Base-by-base conservation (phyloP, 2,329 filamentous ascomycete species). In the Eutypa lata region DNA sequence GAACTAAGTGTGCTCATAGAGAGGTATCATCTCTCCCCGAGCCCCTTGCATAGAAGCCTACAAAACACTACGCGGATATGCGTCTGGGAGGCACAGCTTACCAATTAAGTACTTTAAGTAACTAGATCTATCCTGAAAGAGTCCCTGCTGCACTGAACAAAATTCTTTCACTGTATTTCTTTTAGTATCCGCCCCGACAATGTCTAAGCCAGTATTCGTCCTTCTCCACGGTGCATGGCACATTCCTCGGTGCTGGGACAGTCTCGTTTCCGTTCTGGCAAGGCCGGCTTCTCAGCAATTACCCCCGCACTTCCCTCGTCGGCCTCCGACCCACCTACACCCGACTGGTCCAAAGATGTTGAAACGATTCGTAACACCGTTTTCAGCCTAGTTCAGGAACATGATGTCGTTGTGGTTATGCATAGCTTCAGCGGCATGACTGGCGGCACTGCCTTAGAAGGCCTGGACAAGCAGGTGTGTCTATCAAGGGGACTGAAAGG, bases 351-450 rank as follows among this genome's bases (percentile, higher is more conserved):
- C 13, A 37, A 28, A 22, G 61, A 64, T 40, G 18, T 62, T 19
- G 50, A 57, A 35, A 48, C 42, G 1, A 64, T 64, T 26, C 50
- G 49, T 7, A 50, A 52, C 1, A 60, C 56, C 2, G 53, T 62
- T 2, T 50, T 38, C 7, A 49, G 51, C 18, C 53, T 63, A 7
- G 38, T 53, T 24, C 28, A 31, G 3, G 56, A 59, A 7, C 44
- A 55, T 19, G 55, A 65, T 50, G 50, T 64, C 11, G 58, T 62
- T 3, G 54, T 65, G 2, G 57, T 64, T 18, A 50, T 47, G 24
- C 62, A 65, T n/a, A 63, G 59, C 37, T 61, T 61, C 43, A 62
- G 61, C 18, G 62, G 60, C 7, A 55, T 62, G 55, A 63, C 58
- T 16, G 62, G 51, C 14, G 62, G 61, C 5, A 63, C 58, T 1